phyloP scores from a whole-genome alignment of 1,284 basidiomycete species.

The Rhodotorula sp. region DNA sequence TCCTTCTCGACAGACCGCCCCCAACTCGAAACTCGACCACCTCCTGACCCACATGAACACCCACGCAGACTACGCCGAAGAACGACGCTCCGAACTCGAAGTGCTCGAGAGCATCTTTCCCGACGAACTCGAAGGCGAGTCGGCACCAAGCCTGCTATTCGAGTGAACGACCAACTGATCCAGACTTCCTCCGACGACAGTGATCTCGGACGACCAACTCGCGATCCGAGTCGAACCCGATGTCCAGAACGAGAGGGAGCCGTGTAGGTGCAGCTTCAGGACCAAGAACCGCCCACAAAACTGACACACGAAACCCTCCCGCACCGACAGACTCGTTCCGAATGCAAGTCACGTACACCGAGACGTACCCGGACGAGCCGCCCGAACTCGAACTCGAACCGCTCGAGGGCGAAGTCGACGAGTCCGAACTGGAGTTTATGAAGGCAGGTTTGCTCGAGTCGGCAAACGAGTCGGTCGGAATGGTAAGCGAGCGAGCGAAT shows the following conservation, averaged over 20 bases:
- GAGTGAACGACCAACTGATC: slow-evolving; percentile 44
- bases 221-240: slow-evolving; percentile 88
- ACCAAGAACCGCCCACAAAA: too few relatives aligned
- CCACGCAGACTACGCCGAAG: slow-evolving; percentile 39
- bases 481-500: slow-evolving; percentile 11
- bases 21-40: not conserved
- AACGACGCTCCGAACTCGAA: slow-evolving; percentile 52
- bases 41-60: not conserved
- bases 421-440: slow-evolving; percentile 61
- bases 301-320: slow-evolving; percentile 8
- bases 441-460: slow-evolving; percentile 59
- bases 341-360: slow-evolving; percentile 68
- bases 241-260: slow-evolving; percentile 62
- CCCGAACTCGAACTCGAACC: slow-evolving; percentile 71
- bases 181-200: slow-evolving; percentile 60
- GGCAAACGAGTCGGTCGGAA: slow-evolving; percentile 35
- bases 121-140: slow-evolving; percentile 83
- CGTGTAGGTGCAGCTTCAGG: slow-evolving; percentile 53
- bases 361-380: slow-evolving; percentile 70
- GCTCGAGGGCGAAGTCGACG: slow-evolving; percentile 61
- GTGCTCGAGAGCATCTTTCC: slow-evolving; percentile 95
- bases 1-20: not conserved
- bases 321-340: slow-evolving; percentile 66
- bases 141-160: not conserved
- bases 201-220: slow-evolving; percentile 75